Conservation (phyloP, 805 yeast species). For the Schizosaccharomyces osmophilus region DNA sequence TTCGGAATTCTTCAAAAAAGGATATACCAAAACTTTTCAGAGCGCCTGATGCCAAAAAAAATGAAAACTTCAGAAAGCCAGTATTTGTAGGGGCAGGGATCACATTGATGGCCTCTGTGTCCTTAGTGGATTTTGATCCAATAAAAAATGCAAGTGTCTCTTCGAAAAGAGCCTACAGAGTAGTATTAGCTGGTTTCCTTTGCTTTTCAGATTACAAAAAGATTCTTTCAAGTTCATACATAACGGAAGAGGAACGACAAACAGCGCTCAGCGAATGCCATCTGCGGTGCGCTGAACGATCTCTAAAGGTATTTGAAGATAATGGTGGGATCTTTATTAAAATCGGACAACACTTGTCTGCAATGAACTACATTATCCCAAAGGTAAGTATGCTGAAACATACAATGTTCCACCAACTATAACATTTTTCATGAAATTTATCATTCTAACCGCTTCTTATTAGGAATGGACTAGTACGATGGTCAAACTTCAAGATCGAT, state of each 20-base stretch:
- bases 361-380: constrained; percentile 76
- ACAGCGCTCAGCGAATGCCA: constrained; percentile 44
- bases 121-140: neutral
- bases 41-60: neutral
- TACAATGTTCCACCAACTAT: neutral
- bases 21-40: neutral
- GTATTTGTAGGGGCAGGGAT: neutral
- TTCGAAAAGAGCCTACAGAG: neutral
- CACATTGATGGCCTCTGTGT: neutral
- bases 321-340: constrained; percentile 90
- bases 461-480: constrained; percentile 83
- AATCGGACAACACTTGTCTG: constrained; percentile 81
- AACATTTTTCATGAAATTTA: neutral
- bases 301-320: constrained; percentile 50
- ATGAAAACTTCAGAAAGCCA: neutral
- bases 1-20: neutral
- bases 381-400: constrained; percentile 7
- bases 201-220: neutral
- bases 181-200: neutral
- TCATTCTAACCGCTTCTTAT: neutral
- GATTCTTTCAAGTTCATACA: constrained; percentile 12
- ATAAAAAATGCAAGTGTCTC: neutral
- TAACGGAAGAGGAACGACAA: constrained; percentile 21
- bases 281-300: constrained; percentile 46
- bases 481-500: constrained; percentile 74